phyloP scores from a whole-genome alignment of 2,329 filamentous ascomycete genomes.

The Cordyceps tenuipes region DNA sequence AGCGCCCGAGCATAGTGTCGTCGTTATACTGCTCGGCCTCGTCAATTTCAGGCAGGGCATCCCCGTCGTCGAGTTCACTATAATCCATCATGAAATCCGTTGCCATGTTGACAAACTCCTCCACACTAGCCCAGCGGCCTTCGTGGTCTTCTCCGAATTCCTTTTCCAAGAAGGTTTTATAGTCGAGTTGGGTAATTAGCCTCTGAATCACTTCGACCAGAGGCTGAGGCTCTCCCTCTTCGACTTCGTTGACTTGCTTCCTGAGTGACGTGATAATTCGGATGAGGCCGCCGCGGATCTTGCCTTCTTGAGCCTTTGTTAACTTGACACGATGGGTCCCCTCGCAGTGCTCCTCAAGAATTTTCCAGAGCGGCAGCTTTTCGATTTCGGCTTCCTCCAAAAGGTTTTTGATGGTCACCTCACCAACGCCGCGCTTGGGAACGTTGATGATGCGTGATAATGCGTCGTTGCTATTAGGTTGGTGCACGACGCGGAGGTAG shows the following conservation, averaged over 20 bases:
- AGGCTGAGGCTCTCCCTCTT: conserved; percentile 20
- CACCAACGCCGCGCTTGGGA: conserved; percentile 73
- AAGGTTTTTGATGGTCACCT: conserved; percentile 64
- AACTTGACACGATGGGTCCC: conserved; percentile 42
- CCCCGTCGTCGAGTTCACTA: conserved; percentile 40
- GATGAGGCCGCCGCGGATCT: conserved; percentile 42
- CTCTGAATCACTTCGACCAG: conserved; percentile 43
- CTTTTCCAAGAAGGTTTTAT: conserved; percentile 64
- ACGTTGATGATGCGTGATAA: conserved; percentile 77
- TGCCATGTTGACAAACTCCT: conserved; percentile 77
- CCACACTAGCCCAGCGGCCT: conserved; percentile 76
- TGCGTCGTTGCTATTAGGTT: conserved; percentile 81
- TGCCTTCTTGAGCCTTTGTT: conserved; percentile 42
- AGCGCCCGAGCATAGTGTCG: conserved; percentile 57
- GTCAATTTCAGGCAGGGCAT: conserved; percentile 58
- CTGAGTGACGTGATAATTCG: conserved; percentile 30
- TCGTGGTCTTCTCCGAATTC: conserved; percentile 69
- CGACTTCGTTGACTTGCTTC: conserved; percentile 22
- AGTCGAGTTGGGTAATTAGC: conserved; percentile 56
- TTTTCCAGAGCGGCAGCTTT: conserved; percentile 64
- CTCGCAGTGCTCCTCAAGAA: conserved; percentile 51
- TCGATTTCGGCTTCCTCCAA: conserved; percentile 67
- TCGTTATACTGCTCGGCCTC: conserved; percentile 57
- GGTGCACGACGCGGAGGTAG: conserved; percentile 77
- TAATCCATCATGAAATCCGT: conserved; percentile 54